Conservation (phyloP, 164 flowering plant species). For the Nymphaea colorata region DNA sequence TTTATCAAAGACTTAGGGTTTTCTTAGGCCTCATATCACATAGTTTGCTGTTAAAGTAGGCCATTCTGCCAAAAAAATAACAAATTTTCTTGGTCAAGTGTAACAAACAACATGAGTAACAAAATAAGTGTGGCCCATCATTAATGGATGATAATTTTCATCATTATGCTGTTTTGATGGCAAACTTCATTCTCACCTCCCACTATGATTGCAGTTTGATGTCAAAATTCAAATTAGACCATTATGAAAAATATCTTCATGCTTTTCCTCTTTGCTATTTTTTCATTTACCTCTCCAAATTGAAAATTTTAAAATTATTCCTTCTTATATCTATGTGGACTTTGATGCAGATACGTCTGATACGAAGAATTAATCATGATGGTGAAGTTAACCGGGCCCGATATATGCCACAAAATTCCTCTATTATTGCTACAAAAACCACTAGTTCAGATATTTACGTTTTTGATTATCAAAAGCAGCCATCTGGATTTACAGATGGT, state of each 20-base stretch:
- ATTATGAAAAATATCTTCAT: neutral
- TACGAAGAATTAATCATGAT: slow-evolving; percentile 52
- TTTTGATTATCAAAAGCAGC: slow-evolving; percentile 46
- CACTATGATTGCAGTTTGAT: no score
- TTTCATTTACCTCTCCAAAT: neutral
- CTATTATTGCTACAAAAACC: slow-evolving; percentile 73
- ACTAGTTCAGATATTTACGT: slow-evolving; percentile 56
- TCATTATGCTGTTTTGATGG: no score
- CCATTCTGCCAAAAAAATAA: no score
- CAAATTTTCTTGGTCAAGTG: no score
- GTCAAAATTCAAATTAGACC: no score
- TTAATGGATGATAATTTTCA: no score
- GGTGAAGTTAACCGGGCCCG: slow-evolving; percentile 89
- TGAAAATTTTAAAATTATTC: neutral
- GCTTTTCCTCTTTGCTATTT: neutral
- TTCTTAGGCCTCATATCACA: no score
- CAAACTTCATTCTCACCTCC: no score
- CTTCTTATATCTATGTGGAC: neutral
- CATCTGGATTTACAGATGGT: slow-evolving; percentile 16
- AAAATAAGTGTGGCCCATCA: no score
- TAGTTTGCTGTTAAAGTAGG: no score
- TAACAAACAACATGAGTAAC: no score
- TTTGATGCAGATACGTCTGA: slow-evolving; percentile 52
- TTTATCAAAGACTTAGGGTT: no score
- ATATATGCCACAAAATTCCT: slow-evolving; percentile 69